phyloP scores from a whole-genome alignment of 1,139 yeast species.

The Yamadazyma pseudoaaseri region DNA sequence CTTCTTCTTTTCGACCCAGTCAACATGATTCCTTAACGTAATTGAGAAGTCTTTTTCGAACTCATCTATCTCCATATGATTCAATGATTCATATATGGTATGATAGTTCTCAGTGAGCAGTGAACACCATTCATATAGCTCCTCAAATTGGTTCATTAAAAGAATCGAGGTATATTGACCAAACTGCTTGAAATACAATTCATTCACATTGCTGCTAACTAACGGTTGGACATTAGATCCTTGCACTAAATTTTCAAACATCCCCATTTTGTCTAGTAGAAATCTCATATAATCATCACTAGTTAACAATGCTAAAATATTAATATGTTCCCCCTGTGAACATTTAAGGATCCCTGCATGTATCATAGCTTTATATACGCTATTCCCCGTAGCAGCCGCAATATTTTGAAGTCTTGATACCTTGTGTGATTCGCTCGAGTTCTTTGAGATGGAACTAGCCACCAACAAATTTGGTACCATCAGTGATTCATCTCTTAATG shows the following conservation, averaged over 20 bases:
- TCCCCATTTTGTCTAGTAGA: conserved; percentile 16
- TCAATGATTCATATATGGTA: conserved; percentile 16
- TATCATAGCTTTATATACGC: conserved; percentile 9
- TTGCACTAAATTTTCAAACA: conserved; percentile 12
- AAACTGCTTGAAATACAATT: conserved; percentile 17
- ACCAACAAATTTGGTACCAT: conserved; percentile 1
- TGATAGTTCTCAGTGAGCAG: conserved; percentile 11
- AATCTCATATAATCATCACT: conserved; percentile 17
- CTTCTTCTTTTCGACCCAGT: conserved; percentile 3
- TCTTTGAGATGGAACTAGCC: conserved; percentile 1
- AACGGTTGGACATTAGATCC: neutral
- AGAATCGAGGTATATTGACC: conserved; percentile 20
- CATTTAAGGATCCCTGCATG: conserved; percentile 5
- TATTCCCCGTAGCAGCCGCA: conserved; percentile 7
- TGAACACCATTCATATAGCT: conserved; percentile 13
- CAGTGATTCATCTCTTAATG: conserved; percentile 2
- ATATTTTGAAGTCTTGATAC: conserved; percentile 1
- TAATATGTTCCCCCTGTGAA: conserved; percentile 7
- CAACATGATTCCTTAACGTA: conserved; percentile 7
- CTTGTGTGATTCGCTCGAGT: neutral
- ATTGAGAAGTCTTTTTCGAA: conserved; percentile 10
- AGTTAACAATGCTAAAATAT: conserved; percentile 11
- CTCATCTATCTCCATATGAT: conserved; percentile 13
- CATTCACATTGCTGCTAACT: conserved; percentile 1
- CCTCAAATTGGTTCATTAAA: conserved; percentile 6